phyloP scores from a whole-genome alignment of 2,329 filamentous ascomycete genomes.

The Claviceps monticola region DNA sequence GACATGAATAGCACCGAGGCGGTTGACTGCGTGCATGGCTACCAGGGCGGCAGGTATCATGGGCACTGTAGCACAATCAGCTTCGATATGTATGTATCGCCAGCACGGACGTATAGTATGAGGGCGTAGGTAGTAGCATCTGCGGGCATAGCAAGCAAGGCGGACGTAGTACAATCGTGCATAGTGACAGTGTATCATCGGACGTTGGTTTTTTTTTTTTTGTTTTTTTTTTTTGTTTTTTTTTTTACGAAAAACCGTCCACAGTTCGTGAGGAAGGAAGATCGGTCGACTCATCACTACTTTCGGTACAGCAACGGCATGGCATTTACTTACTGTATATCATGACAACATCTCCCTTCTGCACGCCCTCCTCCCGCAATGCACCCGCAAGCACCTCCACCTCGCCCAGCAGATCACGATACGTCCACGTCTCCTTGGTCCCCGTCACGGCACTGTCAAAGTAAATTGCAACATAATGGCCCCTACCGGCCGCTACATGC shows the following conservation, averaged over 20 bases:
- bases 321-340: constrained; percentile 68
- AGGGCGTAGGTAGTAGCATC: too few relatives aligned
- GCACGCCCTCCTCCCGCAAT: constrained; percentile 66
- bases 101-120: too few relatives aligned
- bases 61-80: constrained; percentile 47
- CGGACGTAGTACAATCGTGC: too few relatives aligned
- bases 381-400: constrained; percentile 74
- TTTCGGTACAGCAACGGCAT: too few relatives aligned
- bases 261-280: not conserved
- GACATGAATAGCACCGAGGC: constrained; percentile 76
- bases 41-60: constrained; percentile 89
- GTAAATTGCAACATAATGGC: constrained; percentile 59
- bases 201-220: too few relatives aligned
- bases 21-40: constrained; percentile 67
- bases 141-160: too few relatives aligned
- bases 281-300: too few relatives aligned
- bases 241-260: too few relatives aligned
- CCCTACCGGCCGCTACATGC: constrained; percentile 70
- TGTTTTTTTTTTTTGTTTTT: too few relatives aligned
- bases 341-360: constrained; percentile 73
- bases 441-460: constrained; percentile 80
- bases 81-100: not conserved
- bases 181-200: too few relatives aligned
- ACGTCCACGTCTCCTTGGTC: constrained; percentile 59
- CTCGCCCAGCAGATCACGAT: constrained; percentile 60